Conservation (phyloP, 176 grass and related monocot genomes). For the Eragrostis nindensis region DNA sequence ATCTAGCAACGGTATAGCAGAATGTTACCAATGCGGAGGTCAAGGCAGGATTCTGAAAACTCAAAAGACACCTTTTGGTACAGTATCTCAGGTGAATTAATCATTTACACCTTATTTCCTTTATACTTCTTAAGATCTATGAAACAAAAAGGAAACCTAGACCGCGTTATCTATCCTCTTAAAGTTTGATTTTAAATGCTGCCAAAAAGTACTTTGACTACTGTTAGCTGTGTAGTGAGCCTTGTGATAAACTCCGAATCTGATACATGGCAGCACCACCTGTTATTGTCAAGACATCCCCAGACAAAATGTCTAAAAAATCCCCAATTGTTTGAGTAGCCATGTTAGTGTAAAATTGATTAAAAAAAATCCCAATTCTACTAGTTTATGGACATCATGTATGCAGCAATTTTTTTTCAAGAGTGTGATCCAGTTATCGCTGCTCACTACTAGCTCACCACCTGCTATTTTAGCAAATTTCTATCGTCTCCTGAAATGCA, state of each 20-base stretch:
- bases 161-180: background rate
- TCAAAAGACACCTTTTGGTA: slow-evolving; percentile 82
- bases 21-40: slow-evolving; percentile 76
- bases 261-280: too few species aligned
- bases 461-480: background rate
- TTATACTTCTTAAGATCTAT: background rate
- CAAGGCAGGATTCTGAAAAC: slow-evolving; percentile 71
- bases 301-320: too few species aligned
- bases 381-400: background rate
- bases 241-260: too few species aligned
- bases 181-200: background rate
- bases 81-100: slow-evolving; percentile 79
- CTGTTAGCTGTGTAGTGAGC: too few species aligned
- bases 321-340: background rate
- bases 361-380: too few species aligned
- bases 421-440: background rate
- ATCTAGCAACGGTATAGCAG: slow-evolving; percentile 56
- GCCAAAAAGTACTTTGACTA: background rate
- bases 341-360: too few species aligned
- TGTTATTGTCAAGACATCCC: too few species aligned
- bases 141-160: background rate
- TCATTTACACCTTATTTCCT: background rate
- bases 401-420: background rate
- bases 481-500: slow-evolving; percentile 10
- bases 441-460: slow-evolving; percentile 15